Evolutionary conservation across 139 green algal genomes (phyloP).

Genomic region (Chlamydomonas incerta): DNA sequence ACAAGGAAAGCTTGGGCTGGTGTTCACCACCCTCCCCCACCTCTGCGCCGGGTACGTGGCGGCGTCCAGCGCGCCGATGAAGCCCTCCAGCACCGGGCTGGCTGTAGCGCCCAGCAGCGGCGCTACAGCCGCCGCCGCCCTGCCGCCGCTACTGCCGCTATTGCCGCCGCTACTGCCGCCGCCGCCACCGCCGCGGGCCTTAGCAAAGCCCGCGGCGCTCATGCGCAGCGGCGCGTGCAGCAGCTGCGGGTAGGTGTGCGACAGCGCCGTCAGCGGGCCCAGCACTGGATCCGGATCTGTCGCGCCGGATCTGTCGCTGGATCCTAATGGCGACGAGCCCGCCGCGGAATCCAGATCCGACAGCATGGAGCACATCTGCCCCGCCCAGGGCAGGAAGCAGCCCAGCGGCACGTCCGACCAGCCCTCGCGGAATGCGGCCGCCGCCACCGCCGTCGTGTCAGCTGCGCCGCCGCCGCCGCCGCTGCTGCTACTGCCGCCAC

Average conservation of each 20-base stretch:
- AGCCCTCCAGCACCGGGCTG: conserved; percentile 28
- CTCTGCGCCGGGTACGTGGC: conserved; percentile 34
- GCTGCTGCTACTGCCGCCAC: too few relatives aligned
- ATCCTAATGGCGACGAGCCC: too few relatives aligned
- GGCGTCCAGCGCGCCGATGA: conserved; percentile 12
- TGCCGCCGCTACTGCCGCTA: too few relatives aligned
- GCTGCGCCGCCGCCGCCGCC: too few relatives aligned
- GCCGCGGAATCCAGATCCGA: not conserved
- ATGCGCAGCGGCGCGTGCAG: conserved; percentile 25
- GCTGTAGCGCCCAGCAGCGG: conserved; percentile 23
- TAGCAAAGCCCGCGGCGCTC: not conserved
- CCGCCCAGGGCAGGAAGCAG: conserved; percentile 28
- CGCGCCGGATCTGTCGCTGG: too few relatives aligned
- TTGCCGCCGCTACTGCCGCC: not conserved
- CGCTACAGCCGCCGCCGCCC: not conserved
- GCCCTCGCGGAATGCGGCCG: not conserved
- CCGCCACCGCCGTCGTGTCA: not conserved
- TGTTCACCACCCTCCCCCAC: not conserved
- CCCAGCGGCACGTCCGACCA: conserved; percentile 22
- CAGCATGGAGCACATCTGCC: conserved; percentile 30
- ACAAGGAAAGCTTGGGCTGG: too few relatives aligned
- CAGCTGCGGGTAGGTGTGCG: not conserved
- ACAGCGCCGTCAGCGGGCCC: conserved; percentile 15
- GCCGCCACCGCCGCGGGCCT: not conserved
- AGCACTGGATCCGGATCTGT: conserved; percentile 3